Base-by-base conservation (phyloP, 768 basidiomycete genomes). In the Heimioporus sp. region DNA sequence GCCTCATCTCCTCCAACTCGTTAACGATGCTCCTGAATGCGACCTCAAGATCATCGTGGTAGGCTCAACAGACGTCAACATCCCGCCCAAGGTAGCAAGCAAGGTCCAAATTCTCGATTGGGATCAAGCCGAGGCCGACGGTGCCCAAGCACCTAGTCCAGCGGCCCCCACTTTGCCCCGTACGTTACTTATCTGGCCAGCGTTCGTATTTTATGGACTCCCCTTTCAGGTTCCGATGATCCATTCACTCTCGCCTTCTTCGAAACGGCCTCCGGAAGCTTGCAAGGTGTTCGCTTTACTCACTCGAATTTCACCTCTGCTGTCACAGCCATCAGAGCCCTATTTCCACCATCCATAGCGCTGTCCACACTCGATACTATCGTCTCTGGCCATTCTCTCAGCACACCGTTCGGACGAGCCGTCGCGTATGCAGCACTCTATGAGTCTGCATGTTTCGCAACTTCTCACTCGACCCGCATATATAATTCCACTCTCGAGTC, bases 221-320 rank as follows among this genome's bases (percentile, higher is more conserved):
- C 45, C 34, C 15, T 38, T 43, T 20, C 37, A 55, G 59, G 53
- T 41, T 74, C 84, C 3, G 71, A 67, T 45, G 84, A 90, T 55
- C 73, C 87, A 5, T 86, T 85, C 62, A 85, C 85, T 3, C 76
- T 89, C 6, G 78, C 84, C 1, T 89, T 85, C 76, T 86, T 78
- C 57, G 72, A 76, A 58, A 73, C 76, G 2, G 60, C 76, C 17
- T 70, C 75, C 17, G 80, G 86, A 32, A 73, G 76, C 36, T 64
- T 86, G 9, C 80, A 79, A 50, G 86, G 80, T 20, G 80, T 79
- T 9, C 83, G 84, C 53, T 71, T 94, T 31, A 90, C 90, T 0
- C 90, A 93, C 65, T 79, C 88, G 66, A 93, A 92, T 57, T 64
- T 96, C 52, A 95, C 92, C 3, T 90, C 94, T 4, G 94, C 91